Base-by-base conservation (phyloP, 1,139 yeast species). In the Yamadazyma triangularis region DNA sequence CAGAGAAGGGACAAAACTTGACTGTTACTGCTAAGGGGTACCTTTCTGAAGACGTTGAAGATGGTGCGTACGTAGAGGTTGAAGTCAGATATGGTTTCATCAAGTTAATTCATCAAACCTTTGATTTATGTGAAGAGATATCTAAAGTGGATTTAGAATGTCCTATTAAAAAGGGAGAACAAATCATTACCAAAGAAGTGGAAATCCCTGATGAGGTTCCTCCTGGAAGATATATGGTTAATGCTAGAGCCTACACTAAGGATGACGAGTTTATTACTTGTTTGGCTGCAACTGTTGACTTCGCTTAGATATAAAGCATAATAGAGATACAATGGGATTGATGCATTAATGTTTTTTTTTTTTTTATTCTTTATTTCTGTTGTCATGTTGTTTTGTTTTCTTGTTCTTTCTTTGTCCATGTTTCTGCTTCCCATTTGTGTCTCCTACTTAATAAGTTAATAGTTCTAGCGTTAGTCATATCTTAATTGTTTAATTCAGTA, bases 141-240 rank as follows among this genome's bases (percentile, higher is more conserved):
- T 75, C 77, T 34, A 84, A 87, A 49, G 89, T 88, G 28, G 95
- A 85, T 50, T 61, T 80, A 55, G 68, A 67, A 32, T 91, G 98
- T 55, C 98, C 98, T 2, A 60, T 91, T 34, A 51, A 66, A 33
- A 64, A 75, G 44, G 98, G 97, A 4, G 56, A 62, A 33, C 80
- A 86, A 47, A 61, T 65, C 31, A 62, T 91, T 38, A 58, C 70
- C 23, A 87, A 88, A 58, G 60, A 65, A 27, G 93, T 91, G 20
- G 89, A 79, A 46, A 76, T 91, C 40, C 98, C 98, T 13, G 65
- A 70, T n/a, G 93, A 87, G 56, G 95, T 89, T 15, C 97, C 98
- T 36, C 96, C 97, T 18, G 98, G 97, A 26, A 82, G 75, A 54
- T 91, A 91, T 62, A 62, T 74, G 26, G 95, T 89, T 29, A 67